Base-by-base conservation (phyloP, 169 alveolate species). In the Plasmodium gonderi region DNA sequence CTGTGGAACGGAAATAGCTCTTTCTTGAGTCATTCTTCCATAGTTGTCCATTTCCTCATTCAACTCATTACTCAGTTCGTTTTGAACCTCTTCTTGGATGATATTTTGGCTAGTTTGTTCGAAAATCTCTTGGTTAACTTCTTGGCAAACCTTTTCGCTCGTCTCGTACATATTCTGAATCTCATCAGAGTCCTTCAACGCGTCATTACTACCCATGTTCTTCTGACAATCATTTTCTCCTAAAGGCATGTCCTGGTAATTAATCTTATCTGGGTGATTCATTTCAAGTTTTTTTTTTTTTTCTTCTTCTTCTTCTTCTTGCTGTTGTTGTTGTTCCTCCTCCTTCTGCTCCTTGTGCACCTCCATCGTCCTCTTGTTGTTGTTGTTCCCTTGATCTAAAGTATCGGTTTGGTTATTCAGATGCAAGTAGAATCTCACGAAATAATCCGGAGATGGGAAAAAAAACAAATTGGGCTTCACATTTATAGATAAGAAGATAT, bases 401-500 rank as follows among this genome's bases (percentile, higher is more conserved):
- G n/a, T 47, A 64, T 80, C 83, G 23, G 36, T 72, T 72, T 69
- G 54, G 44, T 17, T 42, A 64, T 44, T 36, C 20, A 83, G 38
- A 42, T 83, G 82, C 23, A 83, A 12, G 64, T 83, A 83, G 14
- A 83, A 83, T 36, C 82, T 33, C 45, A 38, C 82, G 42, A 83
- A 83, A 83, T 83, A 83, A 20, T 83, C 76, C 17, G 79, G 81
- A 44, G 92, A 83, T 7, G 92, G 92, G 64, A 83, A 83, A 72
- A 45, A 69, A 49, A 69, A 83, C 17, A 64, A 67, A 47, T 72
- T 69, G 0, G 92, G 92, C 17, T 83, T 83, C 4, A 83, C 33
- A 49, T 69, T 69, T 69, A 74, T 47, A 17, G 83, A 26, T 60
- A 83, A 47, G 38, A 83, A 83, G 20, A 69, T 45, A 29, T 47